Evolutionary conservation across 495 filamentous ascomycete species (phyloP), one percentile per base, ranked within the genome.

Genomic region (Sporormia fimetaria): DNA sequence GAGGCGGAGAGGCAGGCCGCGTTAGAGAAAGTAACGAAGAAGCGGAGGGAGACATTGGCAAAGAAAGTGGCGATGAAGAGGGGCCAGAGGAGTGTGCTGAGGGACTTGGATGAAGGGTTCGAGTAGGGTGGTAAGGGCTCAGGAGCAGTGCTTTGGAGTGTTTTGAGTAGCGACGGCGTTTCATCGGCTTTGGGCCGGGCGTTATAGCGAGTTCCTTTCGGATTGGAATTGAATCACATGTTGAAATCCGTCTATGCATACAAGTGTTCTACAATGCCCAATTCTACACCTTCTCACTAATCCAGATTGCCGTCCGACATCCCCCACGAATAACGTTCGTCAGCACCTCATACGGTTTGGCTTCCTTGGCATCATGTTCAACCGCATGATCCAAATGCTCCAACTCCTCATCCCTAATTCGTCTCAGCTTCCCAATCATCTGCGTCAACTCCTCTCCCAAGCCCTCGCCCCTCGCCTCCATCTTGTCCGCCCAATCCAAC

Each of bases 321-420:
- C 92, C 90, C 8, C 80, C 71, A 31, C 87, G 71, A 45, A 98
- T 95, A 21, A 84, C 69, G 36, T 80, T 79, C n/a, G 85, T 94
- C 47, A 98, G 65, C 42, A 93, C 58, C 64, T 83, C 83, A 62
- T 96, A 86, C 21, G 87, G 88, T 54, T 74, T 71, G 3, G 90
- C 90, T 55, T 85, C 73, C 57, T 87, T 83, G 8, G 86, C 75
- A 63, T 94, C 92, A 58, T 95, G 78, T 54, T 83, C 80, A 6
- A 98, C 81, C 1, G 90, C 90, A 63, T 93, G 84, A 59, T 98
- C 90, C 57, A 96, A 58, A 64, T 98, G 90, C 63, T 98, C 92
- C 37, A 98, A 64, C 64, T 98, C 90, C 63, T 98, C 90, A 62
- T 98, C 92, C 15, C 90, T 70, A 57, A 94, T 94, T 50, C 78